phyloP scores from a whole-genome alignment of 2,329 filamentous ascomycete species.

The Fusarium sambucinum region DNA sequence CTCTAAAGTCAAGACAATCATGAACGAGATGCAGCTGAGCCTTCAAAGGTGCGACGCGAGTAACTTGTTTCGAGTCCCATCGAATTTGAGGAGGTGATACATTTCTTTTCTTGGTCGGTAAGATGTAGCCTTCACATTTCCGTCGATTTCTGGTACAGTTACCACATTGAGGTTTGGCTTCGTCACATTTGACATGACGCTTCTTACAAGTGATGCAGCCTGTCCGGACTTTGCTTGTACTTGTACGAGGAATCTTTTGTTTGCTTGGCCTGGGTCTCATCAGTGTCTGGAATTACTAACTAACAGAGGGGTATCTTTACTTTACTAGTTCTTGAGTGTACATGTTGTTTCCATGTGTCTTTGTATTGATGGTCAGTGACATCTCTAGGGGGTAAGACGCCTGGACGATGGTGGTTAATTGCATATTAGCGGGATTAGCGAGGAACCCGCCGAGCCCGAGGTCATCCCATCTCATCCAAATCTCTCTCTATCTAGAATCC shows the following conservation, averaged over 20 bases:
- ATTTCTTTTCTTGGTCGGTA: constrained; percentile 1
- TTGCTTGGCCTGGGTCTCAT: not conserved
- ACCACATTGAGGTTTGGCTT: constrained; percentile 27
- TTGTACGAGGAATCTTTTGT: constrained; percentile 38
- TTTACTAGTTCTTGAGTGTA: not conserved
- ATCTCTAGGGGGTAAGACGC: not conserved
- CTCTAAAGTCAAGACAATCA: constrained; percentile 23
- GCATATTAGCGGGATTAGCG: not conserved
- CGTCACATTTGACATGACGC: constrained; percentile 44
- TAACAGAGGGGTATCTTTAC: fast-evolving
- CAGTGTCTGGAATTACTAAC: not conserved
- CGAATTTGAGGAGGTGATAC: constrained; percentile 27
- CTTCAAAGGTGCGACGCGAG: not conserved
- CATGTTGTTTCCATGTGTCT: constrained; percentile 2
- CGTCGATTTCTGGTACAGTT: constrained; percentile 36
- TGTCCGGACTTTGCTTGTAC: constrained; percentile 38
- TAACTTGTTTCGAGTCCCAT: constrained; percentile 44
- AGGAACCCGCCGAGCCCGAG: not conserved
- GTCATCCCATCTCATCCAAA: not conserved
- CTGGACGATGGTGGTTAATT: not conserved
- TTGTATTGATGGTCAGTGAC: not conserved
- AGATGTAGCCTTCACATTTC: constrained; percentile 35
- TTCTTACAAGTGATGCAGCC: constrained; percentile 46
- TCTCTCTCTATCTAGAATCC: too few relatives aligned
- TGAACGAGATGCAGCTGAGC: constrained; percentile 25